phyloP scores from a whole-genome alignment of 2,329 filamentous ascomycete genomes.

The Nannizziopsis barbatae region DNA sequence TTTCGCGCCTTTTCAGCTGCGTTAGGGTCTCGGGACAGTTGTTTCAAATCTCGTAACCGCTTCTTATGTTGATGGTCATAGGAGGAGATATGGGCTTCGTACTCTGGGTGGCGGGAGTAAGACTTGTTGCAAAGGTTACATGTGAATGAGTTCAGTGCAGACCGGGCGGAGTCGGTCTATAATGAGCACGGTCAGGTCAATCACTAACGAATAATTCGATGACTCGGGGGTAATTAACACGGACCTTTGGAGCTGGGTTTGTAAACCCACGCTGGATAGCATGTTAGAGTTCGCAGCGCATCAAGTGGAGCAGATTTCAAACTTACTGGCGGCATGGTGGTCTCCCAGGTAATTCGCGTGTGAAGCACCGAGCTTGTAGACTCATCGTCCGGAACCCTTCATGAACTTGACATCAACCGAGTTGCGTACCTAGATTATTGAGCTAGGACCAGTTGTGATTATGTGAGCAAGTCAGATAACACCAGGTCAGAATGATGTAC shows the following conservation, averaged over 20 bases:
- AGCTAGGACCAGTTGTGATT: too few relatives aligned
- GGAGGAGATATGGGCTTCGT: constrained; percentile 83
- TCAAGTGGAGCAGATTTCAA: background rate
- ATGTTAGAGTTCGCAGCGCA: constrained; percentile 1
- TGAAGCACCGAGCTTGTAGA: background rate
- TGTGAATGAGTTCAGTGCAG: constrained; percentile 69
- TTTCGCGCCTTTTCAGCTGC: constrained; percentile 34
- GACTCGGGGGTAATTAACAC: background rate
- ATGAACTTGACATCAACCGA: background rate
- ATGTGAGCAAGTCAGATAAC: too few relatives aligned
- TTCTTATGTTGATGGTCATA: constrained; percentile 96
- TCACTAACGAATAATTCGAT: background rate
- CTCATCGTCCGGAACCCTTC: background rate
- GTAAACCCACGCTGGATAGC: constrained; percentile 36
- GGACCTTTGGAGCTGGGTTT: constrained; percentile 38
- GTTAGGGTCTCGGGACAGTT: constrained; percentile 35
- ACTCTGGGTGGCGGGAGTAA: constrained; percentile 90
- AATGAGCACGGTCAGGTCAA: background rate
- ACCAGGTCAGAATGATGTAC: too few relatives aligned
- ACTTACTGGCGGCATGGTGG: constrained; percentile 47
- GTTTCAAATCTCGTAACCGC: constrained; percentile 39
- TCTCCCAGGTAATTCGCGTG: too few relatives aligned
- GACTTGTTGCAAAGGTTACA: constrained; percentile 85
- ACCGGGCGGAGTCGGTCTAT: constrained; percentile 54
- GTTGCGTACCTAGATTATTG: too few relatives aligned